Evolutionary conservation across 2,329 filamentous ascomycete species (phyloP).

Genomic region (Cadophora malorum): DNA sequence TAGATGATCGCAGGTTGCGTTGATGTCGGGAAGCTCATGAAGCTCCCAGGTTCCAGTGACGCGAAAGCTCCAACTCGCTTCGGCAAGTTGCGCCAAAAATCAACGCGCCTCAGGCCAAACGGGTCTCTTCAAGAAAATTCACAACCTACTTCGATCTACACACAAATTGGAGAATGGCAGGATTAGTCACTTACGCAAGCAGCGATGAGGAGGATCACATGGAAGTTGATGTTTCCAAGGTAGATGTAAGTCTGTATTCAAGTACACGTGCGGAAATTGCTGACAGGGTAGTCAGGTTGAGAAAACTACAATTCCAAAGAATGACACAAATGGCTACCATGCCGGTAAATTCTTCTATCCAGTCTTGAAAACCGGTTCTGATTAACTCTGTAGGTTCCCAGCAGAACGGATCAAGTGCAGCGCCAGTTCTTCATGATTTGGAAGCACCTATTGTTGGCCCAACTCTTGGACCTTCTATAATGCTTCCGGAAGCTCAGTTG

Average conservation of each 20-base stretch:
- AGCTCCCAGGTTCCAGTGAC: constrained; percentile 34
- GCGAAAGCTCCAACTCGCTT: constrained; percentile 27
- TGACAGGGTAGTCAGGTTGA: constrained; percentile 37
- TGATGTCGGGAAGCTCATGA: constrained; percentile 17
- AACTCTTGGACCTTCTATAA: constrained; percentile 31
- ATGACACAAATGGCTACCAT: constrained; percentile 30
- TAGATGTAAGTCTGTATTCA: constrained; percentile 33
- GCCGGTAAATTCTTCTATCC: constrained; percentile 30
- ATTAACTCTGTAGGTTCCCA: background rate
- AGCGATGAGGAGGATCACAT: constrained; percentile 47
- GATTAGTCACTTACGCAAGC: constrained; percentile 49
- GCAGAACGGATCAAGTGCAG: background rate
- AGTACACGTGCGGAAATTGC: constrained; percentile 18
- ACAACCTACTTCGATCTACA: background rate
- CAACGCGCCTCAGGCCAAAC: constrained; percentile 27
- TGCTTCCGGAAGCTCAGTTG: constrained; percentile 26
- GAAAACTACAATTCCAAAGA: constrained; percentile 21
- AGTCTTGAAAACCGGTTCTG: background rate
- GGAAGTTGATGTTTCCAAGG: constrained; percentile 28
- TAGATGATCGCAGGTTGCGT: constrained; percentile 15
- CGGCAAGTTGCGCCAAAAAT: background rate
- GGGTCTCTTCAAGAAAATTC: background rate
- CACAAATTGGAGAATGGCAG: constrained; percentile 40
- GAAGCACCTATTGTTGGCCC: constrained; percentile 43
- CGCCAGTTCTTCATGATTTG: constrained; percentile 21